phyloP scores from a whole-genome alignment of 75 land plant species.

The Cunninghamia lanceolata region DNA sequence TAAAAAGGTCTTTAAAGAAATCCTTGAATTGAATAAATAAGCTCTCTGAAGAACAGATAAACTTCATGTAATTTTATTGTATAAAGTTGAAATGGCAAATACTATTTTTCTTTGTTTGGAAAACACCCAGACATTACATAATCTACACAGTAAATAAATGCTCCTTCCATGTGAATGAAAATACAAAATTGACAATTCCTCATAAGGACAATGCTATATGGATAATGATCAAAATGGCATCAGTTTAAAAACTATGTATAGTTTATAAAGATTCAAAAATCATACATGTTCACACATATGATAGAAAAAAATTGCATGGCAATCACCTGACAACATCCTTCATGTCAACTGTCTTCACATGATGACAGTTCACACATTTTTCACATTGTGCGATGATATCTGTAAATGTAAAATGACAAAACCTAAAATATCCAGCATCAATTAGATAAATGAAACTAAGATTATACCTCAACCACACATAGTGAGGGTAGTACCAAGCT shows the following conservation, averaged over 20 bases:
- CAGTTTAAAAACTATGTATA: background rate
- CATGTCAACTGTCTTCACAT: background rate
- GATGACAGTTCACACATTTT: background rate
- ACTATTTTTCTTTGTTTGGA: background rate
- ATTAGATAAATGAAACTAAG: background rate
- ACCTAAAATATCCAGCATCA: background rate
- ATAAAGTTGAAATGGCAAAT: background rate
- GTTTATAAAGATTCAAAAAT: background rate
- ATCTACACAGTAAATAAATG: background rate
- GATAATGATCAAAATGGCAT: background rate
- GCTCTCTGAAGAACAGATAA: background rate
- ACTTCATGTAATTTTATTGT: background rate
- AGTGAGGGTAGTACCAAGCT: background rate
- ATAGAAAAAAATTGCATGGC: background rate
- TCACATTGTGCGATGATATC: background rate
- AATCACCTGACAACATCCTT: background rate
- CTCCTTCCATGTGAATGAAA: background rate
- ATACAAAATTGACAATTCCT: background rate
- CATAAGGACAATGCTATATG: background rate
- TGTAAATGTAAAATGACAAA: background rate
- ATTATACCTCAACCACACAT: background rate
- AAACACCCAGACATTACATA: background rate
- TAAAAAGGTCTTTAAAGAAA: background rate
- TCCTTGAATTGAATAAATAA: background rate
- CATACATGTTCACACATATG: background rate